These are phyloP conservation scores for Ustilago loliicola DNA, from an alignment of 1,284 basidiomycete species.

Conservation along the genomic window DNA sequence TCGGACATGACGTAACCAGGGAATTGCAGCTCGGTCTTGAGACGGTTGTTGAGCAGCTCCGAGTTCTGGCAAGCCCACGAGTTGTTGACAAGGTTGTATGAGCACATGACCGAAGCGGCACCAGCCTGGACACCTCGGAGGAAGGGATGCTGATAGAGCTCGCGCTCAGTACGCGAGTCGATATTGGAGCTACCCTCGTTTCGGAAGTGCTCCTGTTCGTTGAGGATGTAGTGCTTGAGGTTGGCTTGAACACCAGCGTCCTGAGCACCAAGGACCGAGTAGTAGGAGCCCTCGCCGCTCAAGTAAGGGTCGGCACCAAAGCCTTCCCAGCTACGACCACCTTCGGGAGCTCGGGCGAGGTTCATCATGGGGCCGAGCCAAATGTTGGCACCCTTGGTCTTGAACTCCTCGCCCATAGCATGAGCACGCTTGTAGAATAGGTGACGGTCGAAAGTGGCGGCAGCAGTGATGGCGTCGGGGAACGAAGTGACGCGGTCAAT, in stretches of 20 bases:
- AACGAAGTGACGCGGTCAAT: constrained; percentile 73
- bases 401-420: constrained; percentile 83
- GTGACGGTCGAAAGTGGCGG: constrained; percentile 79
- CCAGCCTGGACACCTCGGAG: constrained; percentile 72
- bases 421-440: constrained; percentile 80
- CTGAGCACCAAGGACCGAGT: constrained; percentile 63
- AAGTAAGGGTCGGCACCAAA: constrained; percentile 65
- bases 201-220: constrained; percentile 69
- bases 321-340: constrained; percentile 85
- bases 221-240: constrained; percentile 71
- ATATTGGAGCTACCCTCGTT: constrained; percentile 71
- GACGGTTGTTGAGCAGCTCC: constrained; percentile 78
- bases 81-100: constrained; percentile 75
- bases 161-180: constrained; percentile 81
- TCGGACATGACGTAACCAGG: constrained; percentile 76
- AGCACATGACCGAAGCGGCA: constrained; percentile 71
- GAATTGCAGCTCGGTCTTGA: constrained; percentile 83
- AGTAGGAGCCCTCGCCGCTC: constrained; percentile 59
- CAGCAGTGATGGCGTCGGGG: constrained; percentile 81
- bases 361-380: constrained; percentile 74
- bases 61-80: constrained; percentile 76
- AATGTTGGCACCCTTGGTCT: constrained; percentile 83
- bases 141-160: constrained; percentile 68
- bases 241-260: constrained; percentile 65
- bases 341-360: constrained; percentile 76